A percentile compares a stretch with the other conserved stretches of the same genome.
Evolutionary conservation across 2,329 filamentous ascomycete species (phyloP).

Genomic region (Capronia epimyces): DNA sequence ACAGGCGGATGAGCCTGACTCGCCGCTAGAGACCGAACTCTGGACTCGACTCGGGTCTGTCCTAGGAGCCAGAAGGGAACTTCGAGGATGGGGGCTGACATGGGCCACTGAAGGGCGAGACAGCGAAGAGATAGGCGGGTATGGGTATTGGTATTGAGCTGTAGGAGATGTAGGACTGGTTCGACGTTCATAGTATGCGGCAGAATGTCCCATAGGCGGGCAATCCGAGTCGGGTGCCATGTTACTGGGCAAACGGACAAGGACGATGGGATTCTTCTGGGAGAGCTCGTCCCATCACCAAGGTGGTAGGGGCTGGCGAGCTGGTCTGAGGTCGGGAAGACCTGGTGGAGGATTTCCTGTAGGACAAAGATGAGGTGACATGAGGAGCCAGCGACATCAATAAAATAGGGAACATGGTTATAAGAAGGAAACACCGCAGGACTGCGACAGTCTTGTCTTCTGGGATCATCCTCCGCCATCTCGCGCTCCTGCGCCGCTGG

Average conservation of each 20-base stretch:
- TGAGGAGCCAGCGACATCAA: constrained; percentile 16
- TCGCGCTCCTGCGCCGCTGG: constrained; percentile 5
- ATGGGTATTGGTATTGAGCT: constrained; percentile 2
- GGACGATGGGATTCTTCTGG: background rate
- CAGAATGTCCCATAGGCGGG: constrained; percentile 20
- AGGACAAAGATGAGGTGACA: constrained; percentile 15
- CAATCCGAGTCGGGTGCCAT: constrained; percentile 14
- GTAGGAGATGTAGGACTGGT: constrained; percentile 1
- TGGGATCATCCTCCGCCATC: background rate
- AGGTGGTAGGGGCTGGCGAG: constrained; percentile 5
- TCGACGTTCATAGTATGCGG: constrained; percentile 12
- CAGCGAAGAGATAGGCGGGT: constrained; percentile 5
- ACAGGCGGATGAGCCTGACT: constrained; percentile 22
- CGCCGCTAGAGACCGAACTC: constrained; percentile 25
- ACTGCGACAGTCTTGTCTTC: constrained; percentile 15
- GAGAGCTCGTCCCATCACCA: constrained; percentile 15
- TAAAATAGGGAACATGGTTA: constrained; percentile 23
- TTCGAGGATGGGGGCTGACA: constrained; percentile 12
- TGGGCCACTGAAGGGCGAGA: constrained; percentile 12
- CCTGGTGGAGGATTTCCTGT: constrained; percentile 13
- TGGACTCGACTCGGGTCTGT: constrained; percentile 18
- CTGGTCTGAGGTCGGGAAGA: constrained; percentile 2
- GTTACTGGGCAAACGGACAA: background rate
- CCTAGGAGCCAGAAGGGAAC: constrained; percentile 1
- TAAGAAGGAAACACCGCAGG: constrained; percentile 12